Base-by-base conservation (phyloP, 164 flowering plant genomes). In the Annona cherimola region DNA sequence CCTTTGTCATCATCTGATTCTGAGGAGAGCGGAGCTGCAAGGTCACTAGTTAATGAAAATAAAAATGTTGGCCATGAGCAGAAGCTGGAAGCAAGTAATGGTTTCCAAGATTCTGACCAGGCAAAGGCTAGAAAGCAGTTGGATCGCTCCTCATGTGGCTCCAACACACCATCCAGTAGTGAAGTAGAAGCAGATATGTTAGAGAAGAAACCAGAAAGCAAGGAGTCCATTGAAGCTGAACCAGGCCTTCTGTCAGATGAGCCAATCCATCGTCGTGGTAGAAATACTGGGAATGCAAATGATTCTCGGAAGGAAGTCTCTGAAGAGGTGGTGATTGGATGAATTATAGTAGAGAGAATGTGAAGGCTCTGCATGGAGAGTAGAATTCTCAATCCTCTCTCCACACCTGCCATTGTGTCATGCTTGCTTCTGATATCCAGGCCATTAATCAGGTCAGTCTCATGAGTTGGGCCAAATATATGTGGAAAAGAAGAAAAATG, bases 231-330 rank as follows among this genome's bases (percentile, higher is more conserved):
- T 54, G 89, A 83, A 68, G 76, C 83, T 61, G 87, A 88, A 78
- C 68, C 74, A 69, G 82, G 68, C 74, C 79, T 73, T 73, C 77
- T 71, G 67, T 18, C 76, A 50, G 63, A 75, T 62, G 98, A 95
- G 63, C 67, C 70, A 67, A 74, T 68, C 63, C 81, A 73, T 67
- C 91, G 89, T 20, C 92, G 96, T 41, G 45, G 74, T 72, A 88
- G 92, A 85, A 87, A 71, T 73, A 43, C 62, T 20, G 75, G 76
- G 81, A 81, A 65, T 78, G 20, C 66, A 7, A 84, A 73, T 68
- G 99, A 95, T 54, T 82, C 91, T 9, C 90, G 98, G 98, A 95
- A 93, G 79, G 94, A 87, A 78, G 99, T 95, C 70, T 95, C 99
- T 1, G 93, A 90, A 79, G 98, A 79, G 98, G 99, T 92, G 78